phyloP scores from a whole-genome alignment of 352 stramenopile species.

The Globisporangium spiculum region DNA sequence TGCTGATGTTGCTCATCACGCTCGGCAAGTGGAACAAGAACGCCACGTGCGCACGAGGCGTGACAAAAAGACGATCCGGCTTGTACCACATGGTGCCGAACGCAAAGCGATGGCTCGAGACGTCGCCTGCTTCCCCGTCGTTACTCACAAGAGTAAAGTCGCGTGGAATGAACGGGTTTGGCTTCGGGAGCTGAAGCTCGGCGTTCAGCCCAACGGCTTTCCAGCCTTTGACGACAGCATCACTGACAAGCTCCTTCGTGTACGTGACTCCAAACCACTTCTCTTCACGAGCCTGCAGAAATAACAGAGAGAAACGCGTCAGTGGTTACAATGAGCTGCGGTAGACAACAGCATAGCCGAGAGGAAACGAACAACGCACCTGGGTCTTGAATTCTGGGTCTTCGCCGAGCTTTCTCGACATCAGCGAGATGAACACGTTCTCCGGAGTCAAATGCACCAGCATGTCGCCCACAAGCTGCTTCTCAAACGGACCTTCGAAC shows the following conservation, averaged over 20 bases:
- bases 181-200: slow-evolving; percentile 48
- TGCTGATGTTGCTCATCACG: slow-evolving; percentile 33
- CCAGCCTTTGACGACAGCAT: slow-evolving; percentile 36
- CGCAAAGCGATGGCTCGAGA: slow-evolving; percentile 29
- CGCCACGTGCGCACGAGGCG: slow-evolving; percentile 53
- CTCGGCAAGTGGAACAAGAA: slow-evolving; percentile 55
- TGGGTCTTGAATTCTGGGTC: slow-evolving; percentile 33
- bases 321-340: neutral
- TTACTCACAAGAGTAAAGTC: slow-evolving; percentile 60
- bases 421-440: slow-evolving; percentile 51
- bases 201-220: slow-evolving; percentile 31
- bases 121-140: slow-evolving; percentile 19
- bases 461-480: slow-evolving; percentile 35
- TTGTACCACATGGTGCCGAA: slow-evolving; percentile 71
- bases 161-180: slow-evolving; percentile 69
- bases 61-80: slow-evolving; percentile 52
- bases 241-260: slow-evolving; percentile 36
- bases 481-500: slow-evolving; percentile 53
- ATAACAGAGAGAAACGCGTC: neutral
- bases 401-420: slow-evolving; percentile 42
- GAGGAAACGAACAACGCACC: slow-evolving; percentile 14
- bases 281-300: slow-evolving; percentile 34
- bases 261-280: slow-evolving; percentile 71
- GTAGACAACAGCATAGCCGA: neutral
- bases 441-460: slow-evolving; percentile 43